These are phyloP conservation scores for Chalciporus sphaerocephalus DNA, from an alignment of 768 basidiomycete species.

Conservation along the genomic window DNA sequence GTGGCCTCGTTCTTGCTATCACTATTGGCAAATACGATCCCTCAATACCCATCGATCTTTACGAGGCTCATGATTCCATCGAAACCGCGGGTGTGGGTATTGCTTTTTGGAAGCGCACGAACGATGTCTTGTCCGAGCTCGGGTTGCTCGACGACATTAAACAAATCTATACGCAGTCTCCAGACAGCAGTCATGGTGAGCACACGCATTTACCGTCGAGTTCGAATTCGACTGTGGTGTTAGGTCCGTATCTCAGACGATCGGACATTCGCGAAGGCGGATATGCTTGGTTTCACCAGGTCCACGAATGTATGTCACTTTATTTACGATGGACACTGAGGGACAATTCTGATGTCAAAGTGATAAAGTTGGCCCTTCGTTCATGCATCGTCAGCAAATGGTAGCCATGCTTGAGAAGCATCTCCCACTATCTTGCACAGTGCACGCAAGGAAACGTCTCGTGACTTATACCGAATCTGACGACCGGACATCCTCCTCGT, in stretches of 20 bases:
- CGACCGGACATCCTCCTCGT: constrained; percentile 6
- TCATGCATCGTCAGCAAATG: constrained; percentile 24
- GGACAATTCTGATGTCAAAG: constrained; percentile 5
- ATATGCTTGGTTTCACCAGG: constrained; percentile 23
- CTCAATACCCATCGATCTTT: constrained; percentile 38
- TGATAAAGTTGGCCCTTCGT: constrained; percentile 7
- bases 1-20: constrained; percentile 41
- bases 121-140: constrained; percentile 41
- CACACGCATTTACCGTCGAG: not conserved
- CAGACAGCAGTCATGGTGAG: constrained; percentile 15
- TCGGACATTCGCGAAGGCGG: constrained; percentile 33
- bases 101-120: constrained; percentile 44
- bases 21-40: constrained; percentile 33
- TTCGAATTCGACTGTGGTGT: constrained; percentile 22
- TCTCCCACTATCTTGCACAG: constrained; percentile 16
- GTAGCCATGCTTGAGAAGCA: constrained; percentile 14
- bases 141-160: constrained; percentile 37
- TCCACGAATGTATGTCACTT: constrained; percentile 18
- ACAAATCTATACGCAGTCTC: constrained; percentile 9
- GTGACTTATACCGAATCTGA: constrained; percentile 9
- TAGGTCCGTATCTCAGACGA: constrained; percentile 6
- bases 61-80: constrained; percentile 43
- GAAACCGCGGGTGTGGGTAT: constrained; percentile 40
- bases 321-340: constrained; percentile 2
- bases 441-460: constrained; percentile 20